Evolutionary conservation across 2,329 filamentous ascomycete species (phyloP).

Genomic region (Fusarium mangiferae): DNA sequence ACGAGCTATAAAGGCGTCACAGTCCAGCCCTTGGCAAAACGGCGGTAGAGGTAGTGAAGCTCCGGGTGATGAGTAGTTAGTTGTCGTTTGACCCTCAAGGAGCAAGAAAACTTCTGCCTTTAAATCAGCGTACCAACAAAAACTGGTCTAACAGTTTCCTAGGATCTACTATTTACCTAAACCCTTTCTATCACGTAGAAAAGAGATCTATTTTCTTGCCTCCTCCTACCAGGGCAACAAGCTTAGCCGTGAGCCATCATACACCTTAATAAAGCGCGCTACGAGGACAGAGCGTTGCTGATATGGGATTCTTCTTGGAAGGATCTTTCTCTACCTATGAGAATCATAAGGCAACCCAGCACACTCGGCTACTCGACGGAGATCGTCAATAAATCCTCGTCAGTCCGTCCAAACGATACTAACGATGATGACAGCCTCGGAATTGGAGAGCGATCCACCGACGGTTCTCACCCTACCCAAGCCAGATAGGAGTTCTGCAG

Average conservation of each 20-base stretch:
- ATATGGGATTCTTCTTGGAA: too few species aligned
- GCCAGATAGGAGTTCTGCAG: background rate
- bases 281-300: background rate
- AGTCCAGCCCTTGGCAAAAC: background rate
- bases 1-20: too few species aligned
- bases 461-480: background rate
- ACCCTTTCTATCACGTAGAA: background rate
- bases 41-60: background rate
- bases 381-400: background rate
- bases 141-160: background rate
- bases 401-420: background rate
- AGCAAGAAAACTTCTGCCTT: background rate
- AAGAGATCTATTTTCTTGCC: background rate
- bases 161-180: background rate
- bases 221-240: background rate
- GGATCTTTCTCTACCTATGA: too few species aligned
- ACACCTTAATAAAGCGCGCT: background rate
- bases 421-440: background rate
- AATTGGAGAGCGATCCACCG: background rate
- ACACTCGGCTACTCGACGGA: background rate
- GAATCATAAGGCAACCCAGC: background rate
- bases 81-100: background rate
- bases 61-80: background rate
- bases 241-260: background rate
- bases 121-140: too few species aligned